Conservation (phyloP, 129 eudicot genomes). For the Flaveria robusta region DNA sequence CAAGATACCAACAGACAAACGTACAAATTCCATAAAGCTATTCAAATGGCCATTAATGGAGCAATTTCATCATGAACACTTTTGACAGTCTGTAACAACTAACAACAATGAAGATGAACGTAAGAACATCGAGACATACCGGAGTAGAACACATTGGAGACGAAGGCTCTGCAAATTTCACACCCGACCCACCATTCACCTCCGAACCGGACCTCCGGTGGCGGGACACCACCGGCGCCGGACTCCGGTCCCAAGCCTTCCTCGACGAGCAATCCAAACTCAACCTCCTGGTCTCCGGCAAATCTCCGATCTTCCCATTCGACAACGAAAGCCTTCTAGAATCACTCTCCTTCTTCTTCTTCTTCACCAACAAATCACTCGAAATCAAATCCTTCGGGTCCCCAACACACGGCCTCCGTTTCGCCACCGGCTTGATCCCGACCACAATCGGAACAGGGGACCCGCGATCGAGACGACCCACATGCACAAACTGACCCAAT, state of each 20-base stretch:
- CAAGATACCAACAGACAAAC: background rate
- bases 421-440: constrained; percentile 65
- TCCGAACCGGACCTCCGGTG: constrained; percentile 34
- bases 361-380: constrained; percentile 52
- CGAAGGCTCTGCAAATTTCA: constrained; percentile 17
- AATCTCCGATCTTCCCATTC: constrained; percentile 40
- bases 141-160: constrained; percentile 44
- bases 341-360: constrained; percentile 23
- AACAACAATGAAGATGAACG: background rate
- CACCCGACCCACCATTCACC: background rate
- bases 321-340: constrained; percentile 22
- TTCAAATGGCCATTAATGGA: too few species aligned
- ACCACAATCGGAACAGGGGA: constrained; percentile 71
- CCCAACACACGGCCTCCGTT: constrained; percentile 69
- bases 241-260: constrained; percentile 68
- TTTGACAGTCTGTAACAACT: background rate
- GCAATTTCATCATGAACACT: too few species aligned
- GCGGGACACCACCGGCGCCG: constrained; percentile 32
- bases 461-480: constrained; percentile 60
- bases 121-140: constrained; percentile 35
- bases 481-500: constrained; percentile 73
- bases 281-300: constrained; percentile 50
- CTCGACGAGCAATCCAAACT: constrained; percentile 64
- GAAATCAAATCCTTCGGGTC: constrained; percentile 81
- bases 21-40: background rate